A percentile compares a stretch with the other conserved stretches of the same genome.
Conservation (phyloP, 257 asterid genomes). For the Oldenlandia corymbosa region DNA sequence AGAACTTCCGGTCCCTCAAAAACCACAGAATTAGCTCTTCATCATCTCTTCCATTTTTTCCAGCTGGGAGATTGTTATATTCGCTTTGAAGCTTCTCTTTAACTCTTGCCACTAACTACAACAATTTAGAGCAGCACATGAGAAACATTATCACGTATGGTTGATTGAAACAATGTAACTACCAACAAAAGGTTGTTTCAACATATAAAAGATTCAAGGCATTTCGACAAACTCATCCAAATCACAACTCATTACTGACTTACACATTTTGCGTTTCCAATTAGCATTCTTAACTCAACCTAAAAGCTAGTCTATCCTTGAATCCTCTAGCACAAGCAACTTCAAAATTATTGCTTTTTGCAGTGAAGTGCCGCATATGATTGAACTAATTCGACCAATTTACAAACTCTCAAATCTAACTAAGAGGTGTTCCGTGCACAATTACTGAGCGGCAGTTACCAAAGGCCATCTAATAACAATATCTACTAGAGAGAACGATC, state of each 20-base stretch:
- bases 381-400: not conserved
- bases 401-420: not conserved
- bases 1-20: slow-evolving; percentile 74
- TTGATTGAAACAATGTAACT: not conserved
- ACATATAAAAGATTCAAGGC: not conserved
- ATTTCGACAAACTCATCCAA: not conserved
- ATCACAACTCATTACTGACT: not conserved
- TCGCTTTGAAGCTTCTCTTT: slow-evolving; percentile 73
- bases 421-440: not conserved
- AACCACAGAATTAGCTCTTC: slow-evolving; percentile 94
- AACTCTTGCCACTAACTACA: slow-evolving; percentile 72
- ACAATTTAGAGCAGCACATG: slow-evolving; percentile 9
- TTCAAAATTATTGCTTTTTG: not conserved
- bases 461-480: not conserved
- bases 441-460: too few species aligned
- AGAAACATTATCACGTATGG: not conserved
- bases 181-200: not conserved
- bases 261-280: not conserved
- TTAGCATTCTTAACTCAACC: not conserved
- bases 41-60: slow-evolving; percentile 87
- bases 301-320: not conserved
- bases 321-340: slow-evolving; percentile 4
- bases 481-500: not conserved
- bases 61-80: slow-evolving; percentile 60
- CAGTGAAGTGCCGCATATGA: not conserved